phyloP scores from a whole-genome alignment of 2,329 filamentous ascomycete species.

The Verticillium nonalfalfae region DNA sequence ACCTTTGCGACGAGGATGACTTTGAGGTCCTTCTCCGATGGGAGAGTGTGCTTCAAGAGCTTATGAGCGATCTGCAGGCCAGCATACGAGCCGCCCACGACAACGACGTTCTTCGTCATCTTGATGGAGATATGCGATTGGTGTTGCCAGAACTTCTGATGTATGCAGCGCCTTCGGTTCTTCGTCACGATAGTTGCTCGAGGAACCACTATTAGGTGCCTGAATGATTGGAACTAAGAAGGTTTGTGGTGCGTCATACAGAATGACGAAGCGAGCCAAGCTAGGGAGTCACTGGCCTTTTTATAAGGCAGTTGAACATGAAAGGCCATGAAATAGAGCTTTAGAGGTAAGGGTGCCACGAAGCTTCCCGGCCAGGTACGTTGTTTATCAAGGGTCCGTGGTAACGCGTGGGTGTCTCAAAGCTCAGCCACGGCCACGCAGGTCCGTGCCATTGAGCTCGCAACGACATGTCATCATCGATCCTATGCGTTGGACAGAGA shows the following conservation, averaged over 20 bases:
- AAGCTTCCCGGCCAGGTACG: not conserved
- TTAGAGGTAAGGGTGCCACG: not conserved
- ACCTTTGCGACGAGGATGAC: conserved; percentile 52
- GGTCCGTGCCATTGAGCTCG: not conserved
- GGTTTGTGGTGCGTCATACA: not conserved
- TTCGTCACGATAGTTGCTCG: not conserved
- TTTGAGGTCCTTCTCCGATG: conserved; percentile 37
- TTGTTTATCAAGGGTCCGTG: not conserved
- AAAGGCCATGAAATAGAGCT: not conserved
- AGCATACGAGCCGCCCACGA: conserved; percentile 47
- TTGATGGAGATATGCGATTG: conserved; percentile 2
- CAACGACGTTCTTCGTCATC: conserved; percentile 46
- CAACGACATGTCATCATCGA: not conserved
- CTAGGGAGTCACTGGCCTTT: not conserved
- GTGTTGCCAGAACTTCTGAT: too few species aligned
- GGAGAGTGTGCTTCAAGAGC: conserved; percentile 44
- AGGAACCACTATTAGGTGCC: not conserved
- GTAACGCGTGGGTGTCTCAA: not conserved
- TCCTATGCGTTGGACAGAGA: not conserved
- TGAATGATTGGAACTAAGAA: not conserved
- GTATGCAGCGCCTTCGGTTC: not conserved
- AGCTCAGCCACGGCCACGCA: not conserved
- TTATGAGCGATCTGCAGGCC: conserved; percentile 48
- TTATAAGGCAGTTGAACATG: not conserved
- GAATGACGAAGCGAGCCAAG: not conserved